Evolutionary conservation across 306 rosid species (phyloP).

Genomic region (Clitoria ternatea): DNA sequence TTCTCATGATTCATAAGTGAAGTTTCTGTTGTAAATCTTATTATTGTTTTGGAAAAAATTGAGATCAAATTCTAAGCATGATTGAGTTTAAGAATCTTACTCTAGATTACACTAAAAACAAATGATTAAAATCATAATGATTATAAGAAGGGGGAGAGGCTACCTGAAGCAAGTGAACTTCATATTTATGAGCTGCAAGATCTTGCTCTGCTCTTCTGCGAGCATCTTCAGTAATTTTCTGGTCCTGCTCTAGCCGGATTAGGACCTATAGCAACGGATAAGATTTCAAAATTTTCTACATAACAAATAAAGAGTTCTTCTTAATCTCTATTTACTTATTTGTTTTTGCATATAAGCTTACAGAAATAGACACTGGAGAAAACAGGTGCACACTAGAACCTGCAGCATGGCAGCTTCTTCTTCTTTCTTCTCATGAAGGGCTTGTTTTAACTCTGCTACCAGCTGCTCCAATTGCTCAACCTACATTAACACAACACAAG

Average conservation of each 20-base stretch:
- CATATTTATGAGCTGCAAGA: slow-evolving; percentile 68
- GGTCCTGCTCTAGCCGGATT: slow-evolving; percentile 78
- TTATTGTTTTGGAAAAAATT: neutral
- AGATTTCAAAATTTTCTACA: slow-evolving; percentile 19
- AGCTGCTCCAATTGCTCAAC: slow-evolving; percentile 86
- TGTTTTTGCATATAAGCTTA: slow-evolving; percentile 33
- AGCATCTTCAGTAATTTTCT: slow-evolving; percentile 80
- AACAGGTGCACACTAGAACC: slow-evolving; percentile 53
- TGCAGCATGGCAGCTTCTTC: slow-evolving; percentile 88
- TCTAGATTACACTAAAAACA: neutral
- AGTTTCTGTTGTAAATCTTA: neutral
- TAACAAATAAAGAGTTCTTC: slow-evolving; percentile 11
- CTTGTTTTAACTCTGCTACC: slow-evolving; percentile 52
- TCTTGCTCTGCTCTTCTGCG: slow-evolving; percentile 80
- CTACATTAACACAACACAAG: slow-evolving; percentile 41
- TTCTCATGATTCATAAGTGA: neutral
- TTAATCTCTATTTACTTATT: slow-evolving; percentile 24
- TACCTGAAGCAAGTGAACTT: slow-evolving; percentile 76
- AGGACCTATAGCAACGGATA: slow-evolving; percentile 49
- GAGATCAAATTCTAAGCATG: neutral
- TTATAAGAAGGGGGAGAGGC: slow-evolving; percentile 19
- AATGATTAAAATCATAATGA: slow-evolving; percentile 15
- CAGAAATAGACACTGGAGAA: slow-evolving; percentile 34
- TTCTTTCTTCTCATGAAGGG: slow-evolving; percentile 72
- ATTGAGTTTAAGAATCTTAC: neutral